Conservation (phyloP, 1,284 basidiomycete species). For the Cryptococcus jaspeensis region DNA sequence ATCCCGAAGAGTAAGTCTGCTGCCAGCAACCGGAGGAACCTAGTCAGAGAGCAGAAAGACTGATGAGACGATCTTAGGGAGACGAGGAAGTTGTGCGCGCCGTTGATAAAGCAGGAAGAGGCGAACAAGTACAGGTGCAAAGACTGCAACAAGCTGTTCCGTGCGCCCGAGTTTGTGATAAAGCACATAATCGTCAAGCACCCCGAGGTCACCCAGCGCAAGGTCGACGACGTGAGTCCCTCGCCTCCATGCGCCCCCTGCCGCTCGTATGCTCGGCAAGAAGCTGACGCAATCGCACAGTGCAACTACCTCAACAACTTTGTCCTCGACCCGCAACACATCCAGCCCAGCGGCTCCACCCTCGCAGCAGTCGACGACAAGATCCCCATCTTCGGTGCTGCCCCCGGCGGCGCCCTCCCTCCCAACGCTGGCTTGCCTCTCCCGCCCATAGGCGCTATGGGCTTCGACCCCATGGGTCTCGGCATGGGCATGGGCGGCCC, state of each 20-base stretch:
- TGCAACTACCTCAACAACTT: constrained; percentile 88
- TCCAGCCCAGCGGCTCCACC: constrained; percentile 62
- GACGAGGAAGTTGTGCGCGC: constrained; percentile 70
- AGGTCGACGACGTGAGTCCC: constrained; percentile 48
- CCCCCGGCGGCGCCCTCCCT: constrained; percentile 4
- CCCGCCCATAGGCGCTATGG: constrained; percentile 10
- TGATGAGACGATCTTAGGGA: constrained; percentile 59
- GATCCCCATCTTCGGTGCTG: constrained; percentile 14
- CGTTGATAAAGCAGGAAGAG: constrained; percentile 86
- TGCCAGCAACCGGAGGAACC: neutral
- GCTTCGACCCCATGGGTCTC: neutral
- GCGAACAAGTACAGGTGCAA: constrained; percentile 93
- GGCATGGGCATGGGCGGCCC: constrained; percentile 2
- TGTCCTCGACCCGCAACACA: constrained; percentile 84
- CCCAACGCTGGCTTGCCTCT: constrained; percentile 28
- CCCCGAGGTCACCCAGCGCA: constrained; percentile 63
- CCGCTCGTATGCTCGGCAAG: neutral
- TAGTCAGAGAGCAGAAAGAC: too few species aligned
- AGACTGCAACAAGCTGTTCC: constrained; percentile 91
- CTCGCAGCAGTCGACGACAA: constrained; percentile 49
- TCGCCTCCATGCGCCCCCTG: neutral
- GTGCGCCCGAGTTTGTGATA: constrained; percentile 89
- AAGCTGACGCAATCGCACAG: constrained; percentile 51
- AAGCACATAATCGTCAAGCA: constrained; percentile 92
- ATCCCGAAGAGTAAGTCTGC: constrained; percentile 73